A percentile compares a stretch with the other conserved stretches of the same genome.
These are phyloP conservation scores for Bertia moriformis DNA, from an alignment of 2,329 filamentous ascomycete genomes.

Conservation along the genomic window DNA sequence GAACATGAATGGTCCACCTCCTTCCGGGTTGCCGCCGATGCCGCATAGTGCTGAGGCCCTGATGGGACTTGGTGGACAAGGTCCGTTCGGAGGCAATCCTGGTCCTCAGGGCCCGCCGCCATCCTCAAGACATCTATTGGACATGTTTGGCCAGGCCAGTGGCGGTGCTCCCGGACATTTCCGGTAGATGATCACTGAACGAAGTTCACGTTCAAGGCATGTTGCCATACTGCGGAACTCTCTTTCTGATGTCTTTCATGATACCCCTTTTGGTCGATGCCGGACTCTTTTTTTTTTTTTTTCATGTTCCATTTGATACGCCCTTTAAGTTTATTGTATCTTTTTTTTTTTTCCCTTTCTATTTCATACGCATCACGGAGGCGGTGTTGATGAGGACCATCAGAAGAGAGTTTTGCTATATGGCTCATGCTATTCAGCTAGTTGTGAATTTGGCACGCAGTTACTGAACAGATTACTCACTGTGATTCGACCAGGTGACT, in stretches of 20 bases:
- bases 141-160: constrained; percentile 23
- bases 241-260: not conserved
- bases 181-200: constrained; percentile 9
- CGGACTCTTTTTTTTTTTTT: not conserved
- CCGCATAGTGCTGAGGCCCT: constrained; percentile 18
- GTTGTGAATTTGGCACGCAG: no score
- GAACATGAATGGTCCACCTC: constrained; percentile 21
- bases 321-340: no score
- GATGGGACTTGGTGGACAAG: constrained; percentile 18
- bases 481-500: not conserved
- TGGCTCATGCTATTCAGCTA: no score
- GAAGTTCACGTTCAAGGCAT: not conserved
- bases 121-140: constrained; percentile 17
- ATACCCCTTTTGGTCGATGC: not conserved
- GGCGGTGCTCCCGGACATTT: constrained; percentile 18
- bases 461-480: not conserved
- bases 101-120: constrained; percentile 19
- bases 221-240: not conserved
- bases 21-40: constrained; percentile 21
- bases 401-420: no score
- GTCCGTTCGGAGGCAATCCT: constrained; percentile 17
- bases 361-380: not conserved
- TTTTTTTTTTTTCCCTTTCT: not conserved
- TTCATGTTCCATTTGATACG: not conserved
- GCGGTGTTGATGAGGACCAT: no score